phyloP scores from a whole-genome alignment of 768 basidiomycete species.

The Tulasnella sp. region DNA sequence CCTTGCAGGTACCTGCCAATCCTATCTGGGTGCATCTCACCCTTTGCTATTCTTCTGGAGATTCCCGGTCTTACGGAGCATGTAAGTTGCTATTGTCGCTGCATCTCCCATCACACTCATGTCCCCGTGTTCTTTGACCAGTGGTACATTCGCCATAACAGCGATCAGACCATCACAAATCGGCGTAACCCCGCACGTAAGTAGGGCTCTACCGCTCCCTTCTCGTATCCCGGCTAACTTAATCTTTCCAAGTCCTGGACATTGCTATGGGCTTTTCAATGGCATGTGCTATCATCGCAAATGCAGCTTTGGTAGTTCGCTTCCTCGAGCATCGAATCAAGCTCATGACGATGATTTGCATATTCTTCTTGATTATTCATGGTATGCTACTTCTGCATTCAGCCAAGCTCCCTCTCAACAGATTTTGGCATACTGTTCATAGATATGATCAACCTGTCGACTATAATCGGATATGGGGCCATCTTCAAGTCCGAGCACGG shows the following conservation, averaged over 20 bases:
- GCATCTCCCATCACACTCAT: background rate
- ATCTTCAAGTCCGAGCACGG: constrained; percentile 50
- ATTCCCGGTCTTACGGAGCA: constrained; percentile 69
- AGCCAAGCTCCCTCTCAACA: background rate
- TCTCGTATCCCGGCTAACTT: background rate
- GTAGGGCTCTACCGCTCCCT: background rate
- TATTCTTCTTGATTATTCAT: constrained; percentile 54
- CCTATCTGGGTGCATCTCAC: constrained; percentile 17
- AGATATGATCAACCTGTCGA: constrained; percentile 62
- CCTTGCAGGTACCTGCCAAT: constrained; percentile 17
- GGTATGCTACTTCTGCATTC: constrained; percentile 32
- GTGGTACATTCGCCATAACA: constrained; percentile 40
- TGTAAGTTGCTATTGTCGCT: constrained; percentile 43
- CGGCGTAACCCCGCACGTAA: constrained; percentile 38
- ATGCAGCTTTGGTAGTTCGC: constrained; percentile 53
- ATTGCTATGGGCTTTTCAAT: constrained; percentile 55
- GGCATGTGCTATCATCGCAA: constrained; percentile 56
- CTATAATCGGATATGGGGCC: constrained; percentile 52
- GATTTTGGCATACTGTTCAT: constrained; percentile 21
- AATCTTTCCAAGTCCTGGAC: constrained; percentile 35
- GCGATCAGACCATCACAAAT: constrained; percentile 37
- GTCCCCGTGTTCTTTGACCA: background rate
- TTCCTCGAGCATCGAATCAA: constrained; percentile 63
- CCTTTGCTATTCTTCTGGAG: constrained; percentile 67
- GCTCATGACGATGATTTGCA: constrained; percentile 50